Conservation (phyloP, 192 early-diverging fungal genomes). For the Gamsiella multidivaricata region DNA sequence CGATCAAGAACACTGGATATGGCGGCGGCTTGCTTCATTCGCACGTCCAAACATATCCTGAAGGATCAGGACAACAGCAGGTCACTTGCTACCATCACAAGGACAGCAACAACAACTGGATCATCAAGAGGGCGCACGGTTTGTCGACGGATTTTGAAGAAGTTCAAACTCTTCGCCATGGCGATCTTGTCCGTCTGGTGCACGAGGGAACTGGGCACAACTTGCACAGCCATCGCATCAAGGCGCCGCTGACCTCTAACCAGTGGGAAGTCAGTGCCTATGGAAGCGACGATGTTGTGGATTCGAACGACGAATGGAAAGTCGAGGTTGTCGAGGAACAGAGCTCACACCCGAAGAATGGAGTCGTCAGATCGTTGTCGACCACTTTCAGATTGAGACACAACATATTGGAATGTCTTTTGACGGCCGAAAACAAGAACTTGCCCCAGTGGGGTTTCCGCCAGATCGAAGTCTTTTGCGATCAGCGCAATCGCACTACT, state of each 20-base stretch:
- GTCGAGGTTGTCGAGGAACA: slow-evolving; percentile 84
- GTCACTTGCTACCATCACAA: slow-evolving; percentile 94
- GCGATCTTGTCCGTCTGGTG: slow-evolving; percentile 84
- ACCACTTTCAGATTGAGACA: slow-evolving; percentile 89
- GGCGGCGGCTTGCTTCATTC: slow-evolving; percentile 96
- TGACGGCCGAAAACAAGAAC: slow-evolving; percentile 77
- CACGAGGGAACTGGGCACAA: slow-evolving; percentile 79
- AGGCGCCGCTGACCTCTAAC: slow-evolving; percentile 76
- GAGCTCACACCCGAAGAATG: slow-evolving; percentile 51
- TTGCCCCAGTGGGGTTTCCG: slow-evolving; percentile 98
- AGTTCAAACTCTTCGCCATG: slow-evolving; percentile 75
- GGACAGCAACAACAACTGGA: slow-evolving; percentile 95
- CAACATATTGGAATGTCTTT: slow-evolving; percentile 73
- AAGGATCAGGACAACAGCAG: slow-evolving; percentile 91
- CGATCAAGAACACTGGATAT: slow-evolving; percentile 83
- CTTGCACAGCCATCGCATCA: slow-evolving; percentile 87
- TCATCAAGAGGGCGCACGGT: slow-evolving; percentile 64
- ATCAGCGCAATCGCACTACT: slow-evolving; percentile 66
- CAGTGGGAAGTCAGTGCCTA: slow-evolving; percentile 94
- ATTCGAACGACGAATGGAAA: slow-evolving; percentile 92
- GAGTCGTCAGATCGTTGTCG: slow-evolving; percentile 75
- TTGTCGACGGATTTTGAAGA: slow-evolving; percentile 41
- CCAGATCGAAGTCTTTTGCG: slow-evolving; percentile 93
- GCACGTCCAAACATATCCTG: slow-evolving; percentile 86
- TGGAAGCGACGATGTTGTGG: slow-evolving; percentile 77